Percentiles rank a stretch among this genome's conserved stretches.
phyloP scores from a whole-genome alignment of 768 basidiomycete species.

The Sarcodon sp. region DNA sequence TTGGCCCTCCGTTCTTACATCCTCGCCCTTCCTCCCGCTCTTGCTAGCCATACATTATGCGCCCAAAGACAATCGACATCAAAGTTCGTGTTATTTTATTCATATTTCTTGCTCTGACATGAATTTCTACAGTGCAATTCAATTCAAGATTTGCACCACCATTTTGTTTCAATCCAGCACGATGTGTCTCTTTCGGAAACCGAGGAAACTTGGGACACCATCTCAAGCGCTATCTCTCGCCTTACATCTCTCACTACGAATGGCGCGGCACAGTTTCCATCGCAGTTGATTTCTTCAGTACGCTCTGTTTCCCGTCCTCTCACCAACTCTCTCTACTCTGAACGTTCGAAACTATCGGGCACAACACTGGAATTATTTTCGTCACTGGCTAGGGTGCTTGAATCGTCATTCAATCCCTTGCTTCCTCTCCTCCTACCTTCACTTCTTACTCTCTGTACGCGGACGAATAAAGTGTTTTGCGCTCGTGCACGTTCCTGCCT shows the following conservation, averaged over 20 bases:
- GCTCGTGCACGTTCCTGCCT: slow-evolving; percentile 53
- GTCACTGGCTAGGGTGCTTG: slow-evolving; percentile 40
- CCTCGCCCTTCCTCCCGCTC: not conserved
- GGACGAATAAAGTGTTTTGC: slow-evolving; percentile 70
- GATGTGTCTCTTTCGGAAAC: slow-evolving; percentile 41
- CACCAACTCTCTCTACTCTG: slow-evolving; percentile 51
- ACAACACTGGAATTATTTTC: slow-evolving; percentile 51
- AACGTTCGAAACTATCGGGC: slow-evolving; percentile 61
- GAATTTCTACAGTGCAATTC: slow-evolving; percentile 8
- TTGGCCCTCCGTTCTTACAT: not conserved
- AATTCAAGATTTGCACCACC: slow-evolving; percentile 2
- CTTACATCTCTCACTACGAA: slow-evolving; percentile 37
- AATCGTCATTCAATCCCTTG: slow-evolving; percentile 51
- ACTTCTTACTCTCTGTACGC: slow-evolving; percentile 51
- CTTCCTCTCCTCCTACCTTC: slow-evolving; percentile 56
- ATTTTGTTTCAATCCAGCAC: slow-evolving; percentile 28
- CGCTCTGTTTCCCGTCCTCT: slow-evolving; percentile 41
- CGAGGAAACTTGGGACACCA: slow-evolving; percentile 72
- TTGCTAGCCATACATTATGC: slow-evolving; percentile 2
- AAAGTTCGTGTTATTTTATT: not conserved
- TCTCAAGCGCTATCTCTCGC: slow-evolving; percentile 33
- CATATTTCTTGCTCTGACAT: not conserved
- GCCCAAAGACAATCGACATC: slow-evolving; percentile 4
- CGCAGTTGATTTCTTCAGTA: slow-evolving; percentile 36
- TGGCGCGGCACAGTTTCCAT: slow-evolving; percentile 36